Evolutionary conservation across 768 basidiomycete species (phyloP), one percentile per base, ranked within the genome.

Genomic region (Calocera cornea): DNA sequence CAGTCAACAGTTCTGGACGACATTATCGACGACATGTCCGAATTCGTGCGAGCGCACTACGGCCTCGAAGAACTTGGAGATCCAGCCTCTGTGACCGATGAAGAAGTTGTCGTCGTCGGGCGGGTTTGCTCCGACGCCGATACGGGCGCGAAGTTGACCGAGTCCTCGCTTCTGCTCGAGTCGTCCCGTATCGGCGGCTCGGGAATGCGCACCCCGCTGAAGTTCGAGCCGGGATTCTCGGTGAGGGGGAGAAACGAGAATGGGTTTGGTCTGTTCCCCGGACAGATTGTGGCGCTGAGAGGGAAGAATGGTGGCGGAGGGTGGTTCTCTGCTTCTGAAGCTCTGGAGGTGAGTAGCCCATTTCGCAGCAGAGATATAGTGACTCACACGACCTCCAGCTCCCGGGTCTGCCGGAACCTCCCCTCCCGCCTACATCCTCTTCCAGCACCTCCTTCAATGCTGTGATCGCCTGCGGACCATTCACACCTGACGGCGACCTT

Each of bases 251-350:
- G 81, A 66, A 90, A 89, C 12, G 79, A 84, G 11, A 83, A 83
- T 17, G 85, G 86, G 0, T 77, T 87, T 11, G 87, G 90, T 0
- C 74, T 98, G 44, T 98, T 95, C 73, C 92, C 94, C 2, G 97
- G 97, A 2, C 87, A 87, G 33, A 85, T 98, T 65, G 88, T 88
- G 1, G 93, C 88, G 0, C 73, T 97, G 34, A 90, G 86, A 69
- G 97, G 97, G 0, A 84, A 83, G 74, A 98, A 98, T 75, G 93
- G 94, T 0, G 91, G 93, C 1, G 94, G 91, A 3, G 89, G 86
- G 1, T 86, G 86, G 78, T 98, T 97, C 74, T 80, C 85, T 11
- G 95, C 88, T 0, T 84, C 84, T 29, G 93, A 97, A 72, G 79
- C 95, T 10, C 76, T 97, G 40, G 78, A 86, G 70, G 95, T 97